phyloP scores from a whole-genome alignment of 768 basidiomycete genomes.

The Galerina marginata region DNA sequence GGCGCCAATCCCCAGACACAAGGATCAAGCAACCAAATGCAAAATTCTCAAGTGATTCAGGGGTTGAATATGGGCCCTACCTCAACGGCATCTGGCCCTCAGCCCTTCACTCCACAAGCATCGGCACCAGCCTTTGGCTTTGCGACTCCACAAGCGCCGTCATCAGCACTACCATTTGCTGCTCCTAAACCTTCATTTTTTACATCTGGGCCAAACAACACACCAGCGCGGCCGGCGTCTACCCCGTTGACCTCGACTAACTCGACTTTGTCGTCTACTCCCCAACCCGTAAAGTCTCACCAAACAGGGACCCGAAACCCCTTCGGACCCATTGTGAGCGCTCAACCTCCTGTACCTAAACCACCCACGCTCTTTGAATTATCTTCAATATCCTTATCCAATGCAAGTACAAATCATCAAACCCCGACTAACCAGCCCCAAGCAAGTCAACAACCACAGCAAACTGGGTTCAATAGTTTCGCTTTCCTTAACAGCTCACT shows the following conservation, averaged over 20 bases:
- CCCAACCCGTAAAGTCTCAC: slow-evolving; percentile 80
- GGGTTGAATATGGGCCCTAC: slow-evolving; percentile 16
- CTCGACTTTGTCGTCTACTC: slow-evolving; percentile 45
- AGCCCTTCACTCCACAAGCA: neutral
- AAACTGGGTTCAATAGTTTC: slow-evolving; percentile 36
- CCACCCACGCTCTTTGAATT: slow-evolving; percentile 84
- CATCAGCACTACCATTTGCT: slow-evolving; percentile 21
- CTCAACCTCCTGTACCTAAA: slow-evolving; percentile 72
- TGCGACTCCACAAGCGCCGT: slow-evolving; percentile 11
- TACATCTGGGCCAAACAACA: slow-evolving; percentile 24
- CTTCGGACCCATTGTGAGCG: slow-evolving; percentile 76
- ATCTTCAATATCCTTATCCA: slow-evolving; percentile 32
- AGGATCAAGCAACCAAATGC: slow-evolving; percentile 13
- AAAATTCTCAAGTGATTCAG: slow-evolving; percentile 20
- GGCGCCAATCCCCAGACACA: slow-evolving; percentile 21
- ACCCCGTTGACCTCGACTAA: slow-evolving; percentile 63
- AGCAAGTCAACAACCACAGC: slow-evolving; percentile 26
- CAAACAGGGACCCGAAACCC: slow-evolving; percentile 96
- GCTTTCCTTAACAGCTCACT: slow-evolving; percentile 46
- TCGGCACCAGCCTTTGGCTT: neutral
- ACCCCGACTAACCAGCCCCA: slow-evolving; percentile 32
- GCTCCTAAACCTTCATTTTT: slow-evolving; percentile 24
- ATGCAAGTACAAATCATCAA: slow-evolving; percentile 19
- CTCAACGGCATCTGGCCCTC: slow-evolving; percentile 17
- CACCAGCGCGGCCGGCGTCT: slow-evolving; percentile 70